These are phyloP conservation scores for Penicillium corylophilum DNA, from an alignment of 2,329 filamentous ascomycete species.

Conservation along the genomic window DNA sequence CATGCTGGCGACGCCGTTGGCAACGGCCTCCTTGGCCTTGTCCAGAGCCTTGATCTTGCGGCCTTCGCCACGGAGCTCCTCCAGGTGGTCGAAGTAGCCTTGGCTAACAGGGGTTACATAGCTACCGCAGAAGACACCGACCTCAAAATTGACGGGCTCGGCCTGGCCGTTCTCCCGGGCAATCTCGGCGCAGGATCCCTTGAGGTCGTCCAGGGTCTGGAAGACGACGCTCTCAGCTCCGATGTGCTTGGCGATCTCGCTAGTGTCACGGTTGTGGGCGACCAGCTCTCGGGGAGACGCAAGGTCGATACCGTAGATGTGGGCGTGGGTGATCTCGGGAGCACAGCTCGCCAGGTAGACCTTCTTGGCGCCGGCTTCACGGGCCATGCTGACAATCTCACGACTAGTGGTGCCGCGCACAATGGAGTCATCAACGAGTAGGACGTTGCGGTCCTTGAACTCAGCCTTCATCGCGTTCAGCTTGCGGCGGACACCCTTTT, in stretches of 20 bases:
- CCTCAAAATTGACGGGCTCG: slow-evolving; percentile 69
- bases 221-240: slow-evolving; percentile 76
- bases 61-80: slow-evolving; percentile 68
- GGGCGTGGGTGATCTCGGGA: slow-evolving; percentile 78
- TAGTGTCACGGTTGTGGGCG: slow-evolving; percentile 63
- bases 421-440: slow-evolving; percentile 86
- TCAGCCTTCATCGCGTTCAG: slow-evolving; percentile 83
- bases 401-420: slow-evolving; percentile 80
- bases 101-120: slow-evolving; percentile 79
- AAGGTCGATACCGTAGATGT: slow-evolving; percentile 81
- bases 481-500: slow-evolving; percentile 87
- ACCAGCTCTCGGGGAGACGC: slow-evolving; percentile 70
- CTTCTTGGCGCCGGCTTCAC: slow-evolving; percentile 76
- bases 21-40: slow-evolving; percentile 62
- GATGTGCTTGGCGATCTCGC: slow-evolving; percentile 65
- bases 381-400: slow-evolving; percentile 80
- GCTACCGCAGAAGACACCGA: slow-evolving; percentile 86
- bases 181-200: slow-evolving; percentile 72
- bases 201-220: slow-evolving; percentile 75
- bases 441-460: slow-evolving; percentile 75
- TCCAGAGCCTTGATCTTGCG: slow-evolving; percentile 66
- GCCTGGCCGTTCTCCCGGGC: slow-evolving; percentile 54
- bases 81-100: slow-evolving; percentile 79
- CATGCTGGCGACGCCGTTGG: slow-evolving; percentile 61
- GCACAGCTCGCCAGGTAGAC: slow-evolving; percentile 82